Evolutionary conservation across 306 rosid species (phyloP), one percentile per base, ranked within the genome.

Genomic region (Lathyrus aphaca): DNA sequence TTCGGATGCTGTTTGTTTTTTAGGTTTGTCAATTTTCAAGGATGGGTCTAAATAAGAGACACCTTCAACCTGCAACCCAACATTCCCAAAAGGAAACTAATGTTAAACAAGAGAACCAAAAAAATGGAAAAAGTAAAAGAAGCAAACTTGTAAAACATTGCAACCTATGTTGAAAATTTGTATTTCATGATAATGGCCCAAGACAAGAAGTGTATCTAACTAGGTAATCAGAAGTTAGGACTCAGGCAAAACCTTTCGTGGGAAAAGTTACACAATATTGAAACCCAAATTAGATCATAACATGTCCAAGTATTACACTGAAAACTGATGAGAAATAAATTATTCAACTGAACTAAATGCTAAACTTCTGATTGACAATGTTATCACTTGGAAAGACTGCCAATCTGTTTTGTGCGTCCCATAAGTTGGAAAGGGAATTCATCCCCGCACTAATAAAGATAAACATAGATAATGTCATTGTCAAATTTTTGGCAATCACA

Each of bases 41-140:
- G 68, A 80, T 71, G 86, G 74, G 75, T 76, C 85, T 68, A 90
- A 56, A 72, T 69, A 86, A 82, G 90, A 86, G 81, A 93, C 60
- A 66, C 44, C 76, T 76, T 93, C 97, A 76, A 93, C 96, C 98
- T 93, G 83, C 71, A 86, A 78, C 72, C 53, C 69, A 79, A 44
- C 63, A 62, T 55, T 37, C 72, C 43, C 77, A 59, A 67, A 79
- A 74, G 58, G 18, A 79, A 38, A 66, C 42, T 51, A 17, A 46
- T 57, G 49, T 72, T 71, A 77, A 17, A 57, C 50, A 70, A 53
- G 72, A 61, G 60, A 70, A 69, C 29, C 38, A 39, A 51, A 70
- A 63, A 10, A 16, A 7, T 10, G 39, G 39, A 42, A 21, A 21
- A 74, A 67, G 14, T n/a, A 27, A 46, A 74, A 53, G 3, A 50